phyloP scores from a whole-genome alignment of 768 basidiomycete species.

The Lactifluus piperatus region DNA sequence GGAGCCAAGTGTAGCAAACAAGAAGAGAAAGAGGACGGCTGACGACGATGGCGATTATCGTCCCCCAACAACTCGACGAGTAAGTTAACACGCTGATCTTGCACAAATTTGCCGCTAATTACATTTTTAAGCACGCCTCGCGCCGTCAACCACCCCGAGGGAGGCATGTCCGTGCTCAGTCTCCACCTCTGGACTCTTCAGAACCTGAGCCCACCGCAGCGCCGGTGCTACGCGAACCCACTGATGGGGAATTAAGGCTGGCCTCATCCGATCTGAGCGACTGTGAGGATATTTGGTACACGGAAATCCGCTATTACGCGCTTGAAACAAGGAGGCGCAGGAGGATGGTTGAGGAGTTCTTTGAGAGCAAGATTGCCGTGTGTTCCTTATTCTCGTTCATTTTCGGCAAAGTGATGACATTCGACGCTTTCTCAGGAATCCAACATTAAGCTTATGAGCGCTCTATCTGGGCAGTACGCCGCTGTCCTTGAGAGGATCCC shows the following conservation, averaged over 20 bases:
- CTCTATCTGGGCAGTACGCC: slow-evolving; percentile 52
- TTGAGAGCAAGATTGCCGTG: slow-evolving; percentile 59
- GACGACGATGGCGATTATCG: slow-evolving; percentile 51
- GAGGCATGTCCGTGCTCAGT: slow-evolving; percentile 23
- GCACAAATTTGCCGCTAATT: not conserved
- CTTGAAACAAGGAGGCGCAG: slow-evolving; percentile 65
- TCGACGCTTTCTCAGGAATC: slow-evolving; percentile 44
- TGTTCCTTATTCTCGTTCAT: slow-evolving; percentile 21
- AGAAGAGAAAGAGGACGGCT: slow-evolving; percentile 42
- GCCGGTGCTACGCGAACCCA: slow-evolving; percentile 26
- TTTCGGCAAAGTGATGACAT: not conserved
- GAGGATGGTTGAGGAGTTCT: slow-evolving; percentile 65
- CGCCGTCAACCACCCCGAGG: slow-evolving; percentile 34
- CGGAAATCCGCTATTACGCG: slow-evolving; percentile 60
- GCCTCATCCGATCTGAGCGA: slow-evolving; percentile 77
- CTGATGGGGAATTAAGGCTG: slow-evolving; percentile 36
- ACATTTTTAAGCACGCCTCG: slow-evolving; percentile 21
- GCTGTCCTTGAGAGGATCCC: slow-evolving; percentile 39
- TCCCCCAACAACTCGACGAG: slow-evolving; percentile 44
- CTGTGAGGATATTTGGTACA: slow-evolving; percentile 67
- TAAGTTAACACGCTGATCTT: slow-evolving; percentile 31
- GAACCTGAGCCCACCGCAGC: slow-evolving; percentile 27
- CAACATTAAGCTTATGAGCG: slow-evolving; percentile 52
- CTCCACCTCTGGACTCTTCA: slow-evolving; percentile 19
- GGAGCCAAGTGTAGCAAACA: slow-evolving; percentile 20